A percentile compares a stretch with the other conserved stretches of the same genome.
Evolutionary conservation across 1,284 basidiomycete species (phyloP).

Genomic region (Xerocomus amazonicus): DNA sequence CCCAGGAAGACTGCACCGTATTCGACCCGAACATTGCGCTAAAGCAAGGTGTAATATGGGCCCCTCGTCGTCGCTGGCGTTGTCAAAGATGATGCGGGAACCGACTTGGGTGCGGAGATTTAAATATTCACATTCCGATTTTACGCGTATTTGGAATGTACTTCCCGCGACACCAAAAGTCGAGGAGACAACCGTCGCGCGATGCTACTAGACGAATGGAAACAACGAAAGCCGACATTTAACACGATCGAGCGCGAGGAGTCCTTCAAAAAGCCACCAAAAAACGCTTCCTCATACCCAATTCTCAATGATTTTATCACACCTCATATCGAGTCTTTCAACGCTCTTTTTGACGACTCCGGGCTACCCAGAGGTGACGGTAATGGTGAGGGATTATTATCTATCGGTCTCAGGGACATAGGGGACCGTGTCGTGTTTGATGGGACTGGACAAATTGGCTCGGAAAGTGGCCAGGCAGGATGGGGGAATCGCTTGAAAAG

Average conservation of each 20-base stretch:
- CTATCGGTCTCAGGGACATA: constrained; percentile 80
- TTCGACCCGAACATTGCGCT: constrained; percentile 56
- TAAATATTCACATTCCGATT: constrained; percentile 14
- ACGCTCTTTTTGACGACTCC: constrained; percentile 89
- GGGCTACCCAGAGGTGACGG: constrained; percentile 68
- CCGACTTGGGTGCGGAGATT: constrained; percentile 23
- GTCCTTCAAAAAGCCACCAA: constrained; percentile 76
- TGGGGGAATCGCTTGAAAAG: constrained; percentile 82
- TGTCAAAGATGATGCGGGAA: constrained; percentile 9
- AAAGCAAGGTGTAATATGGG: constrained; percentile 15
- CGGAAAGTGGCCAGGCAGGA: constrained; percentile 52
- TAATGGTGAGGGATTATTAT: constrained; percentile 78
- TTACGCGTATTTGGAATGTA: constrained; percentile 19
- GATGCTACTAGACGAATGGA: constrained; percentile 33
- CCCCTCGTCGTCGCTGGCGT: constrained; percentile 25
- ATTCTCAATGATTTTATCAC: constrained; percentile 91
- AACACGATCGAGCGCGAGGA: constrained; percentile 84
- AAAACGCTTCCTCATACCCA: constrained; percentile 66
- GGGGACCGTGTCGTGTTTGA: constrained; percentile 92
- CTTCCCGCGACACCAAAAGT: constrained; percentile 8
- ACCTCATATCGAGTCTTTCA: constrained; percentile 96
- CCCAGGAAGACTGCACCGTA: constrained; percentile 58
- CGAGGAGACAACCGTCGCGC: neutral
- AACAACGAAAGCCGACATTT: constrained; percentile 56
- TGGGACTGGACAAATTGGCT: constrained; percentile 53